A percentile compares a stretch with the other conserved stretches of the same genome.
phyloP scores from a whole-genome alignment of 2,329 filamentous ascomycete genomes.

The Coniochaeta sp. region DNA sequence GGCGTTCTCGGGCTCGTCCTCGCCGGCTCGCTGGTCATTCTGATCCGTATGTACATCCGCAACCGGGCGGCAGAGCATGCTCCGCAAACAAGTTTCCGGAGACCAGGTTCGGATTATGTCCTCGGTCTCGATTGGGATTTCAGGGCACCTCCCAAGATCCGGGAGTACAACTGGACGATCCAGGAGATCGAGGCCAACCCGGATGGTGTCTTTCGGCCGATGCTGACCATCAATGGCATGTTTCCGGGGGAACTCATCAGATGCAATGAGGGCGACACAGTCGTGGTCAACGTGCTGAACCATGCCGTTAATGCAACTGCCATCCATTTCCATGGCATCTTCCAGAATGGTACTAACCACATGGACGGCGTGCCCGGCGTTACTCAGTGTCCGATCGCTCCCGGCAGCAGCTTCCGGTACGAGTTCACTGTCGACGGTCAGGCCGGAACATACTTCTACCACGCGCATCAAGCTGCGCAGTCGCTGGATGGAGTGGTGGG shows the following conservation, averaged over 20 bases:
- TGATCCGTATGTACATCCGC: neutral
- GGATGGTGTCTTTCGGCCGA: constrained; percentile 47
- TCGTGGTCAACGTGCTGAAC: constrained; percentile 58
- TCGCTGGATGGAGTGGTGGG: constrained; percentile 61
- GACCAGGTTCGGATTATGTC: constrained; percentile 41
- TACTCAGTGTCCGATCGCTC: constrained; percentile 52
- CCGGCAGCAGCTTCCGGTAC: constrained; percentile 39
- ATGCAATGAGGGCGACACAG: constrained; percentile 63
- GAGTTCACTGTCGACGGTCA: constrained; percentile 17
- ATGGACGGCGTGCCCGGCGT: constrained; percentile 60
- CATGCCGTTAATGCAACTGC: constrained; percentile 50
- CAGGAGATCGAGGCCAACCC: constrained; percentile 50
- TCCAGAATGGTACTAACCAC: constrained; percentile 53
- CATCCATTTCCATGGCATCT: constrained; percentile 63
- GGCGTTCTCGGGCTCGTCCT: constrained; percentile 2
- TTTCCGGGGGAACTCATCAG: constrained; percentile 69
- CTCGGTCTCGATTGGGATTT: constrained; percentile 51
- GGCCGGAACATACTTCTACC: constrained; percentile 30
- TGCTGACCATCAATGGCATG: constrained; percentile 66
- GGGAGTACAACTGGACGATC: constrained; percentile 56
- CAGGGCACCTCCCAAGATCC: constrained; percentile 35
- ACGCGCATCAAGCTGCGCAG: constrained; percentile 50
- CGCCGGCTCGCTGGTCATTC: neutral
- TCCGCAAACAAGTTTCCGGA: constrained; percentile 9
- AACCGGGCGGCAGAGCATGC: neutral